Conservation (phyloP, 306 rosid species). For the Cicer cuneatum region DNA sequence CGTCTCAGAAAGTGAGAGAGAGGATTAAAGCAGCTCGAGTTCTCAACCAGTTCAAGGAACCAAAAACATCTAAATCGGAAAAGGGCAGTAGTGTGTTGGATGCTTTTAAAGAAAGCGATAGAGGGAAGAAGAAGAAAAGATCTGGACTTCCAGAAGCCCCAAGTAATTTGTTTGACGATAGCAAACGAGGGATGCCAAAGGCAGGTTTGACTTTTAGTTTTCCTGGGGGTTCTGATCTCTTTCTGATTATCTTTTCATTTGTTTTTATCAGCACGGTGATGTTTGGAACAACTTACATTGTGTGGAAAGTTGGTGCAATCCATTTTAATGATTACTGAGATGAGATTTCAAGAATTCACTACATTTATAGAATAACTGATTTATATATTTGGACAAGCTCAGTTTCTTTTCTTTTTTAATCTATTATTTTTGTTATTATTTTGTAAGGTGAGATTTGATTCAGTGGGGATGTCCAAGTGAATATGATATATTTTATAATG, state of each 20-base stretch:
- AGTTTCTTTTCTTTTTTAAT: constrained; percentile 5
- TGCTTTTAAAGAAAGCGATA: constrained; percentile 76
- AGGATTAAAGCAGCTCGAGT: constrained; percentile 87
- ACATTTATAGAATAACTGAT: constrained; percentile 34
- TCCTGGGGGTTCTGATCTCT: constrained; percentile 81
- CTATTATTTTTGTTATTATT: constrained; percentile 1
- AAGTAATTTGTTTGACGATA: constrained; percentile 79
- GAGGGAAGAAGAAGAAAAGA: constrained; percentile 80
- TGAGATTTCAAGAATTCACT: constrained; percentile 33
- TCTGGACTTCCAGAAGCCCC: constrained; percentile 96
- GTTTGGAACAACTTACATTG: constrained; percentile 92
- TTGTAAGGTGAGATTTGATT: constrained; percentile 33
- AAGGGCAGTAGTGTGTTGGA: constrained; percentile 80
- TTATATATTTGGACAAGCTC: constrained; percentile 35
- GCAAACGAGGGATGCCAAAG: constrained; percentile 82
- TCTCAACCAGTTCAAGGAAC: constrained; percentile 59
- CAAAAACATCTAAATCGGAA: constrained; percentile 65
- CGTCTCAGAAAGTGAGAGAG: constrained; percentile 76
- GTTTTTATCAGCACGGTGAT: constrained; percentile 84
- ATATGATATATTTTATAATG: constrained; percentile 12
- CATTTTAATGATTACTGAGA: constrained; percentile 87
- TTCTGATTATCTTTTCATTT: constrained; percentile 68
- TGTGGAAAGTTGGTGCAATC: constrained; percentile 98
- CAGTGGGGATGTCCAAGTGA: constrained; percentile 41
- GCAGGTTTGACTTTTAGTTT: constrained; percentile 72